Conservation (phyloP, 768 basidiomycete genomes). For the Nidularia sp. region DNA sequence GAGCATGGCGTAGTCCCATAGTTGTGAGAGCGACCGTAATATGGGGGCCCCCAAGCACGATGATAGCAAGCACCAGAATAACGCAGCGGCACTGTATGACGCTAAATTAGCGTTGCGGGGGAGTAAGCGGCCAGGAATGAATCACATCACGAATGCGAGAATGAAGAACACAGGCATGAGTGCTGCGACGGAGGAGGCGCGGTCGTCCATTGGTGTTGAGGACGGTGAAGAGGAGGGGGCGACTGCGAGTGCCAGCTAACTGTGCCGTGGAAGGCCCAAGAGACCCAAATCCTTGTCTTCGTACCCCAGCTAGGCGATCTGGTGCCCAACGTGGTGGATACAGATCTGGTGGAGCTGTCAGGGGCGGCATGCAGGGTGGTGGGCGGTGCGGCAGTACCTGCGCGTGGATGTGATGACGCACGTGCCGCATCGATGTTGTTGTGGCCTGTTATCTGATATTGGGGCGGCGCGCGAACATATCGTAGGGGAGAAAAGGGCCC, state of each 20-base stretch:
- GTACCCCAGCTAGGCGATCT: slow-evolving; percentile 1
- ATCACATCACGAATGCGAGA: slow-evolving; percentile 48
- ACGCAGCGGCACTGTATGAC: slow-evolving; percentile 25
- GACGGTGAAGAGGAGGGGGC: background rate
- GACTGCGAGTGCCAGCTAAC: background rate
- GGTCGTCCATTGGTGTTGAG: background rate
- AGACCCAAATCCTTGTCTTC: slow-evolving; percentile 12
- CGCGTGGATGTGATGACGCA: no score
- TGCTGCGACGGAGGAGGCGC: slow-evolving; percentile 13
- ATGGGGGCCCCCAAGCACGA: slow-evolving; percentile 60
- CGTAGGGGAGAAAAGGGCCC: no score
- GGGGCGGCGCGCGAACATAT: no score
- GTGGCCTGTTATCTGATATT: no score
- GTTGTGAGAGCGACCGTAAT: slow-evolving; percentile 33
- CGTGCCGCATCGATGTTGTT: no score
- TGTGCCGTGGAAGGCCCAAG: background rate
- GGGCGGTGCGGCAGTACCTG: no score
- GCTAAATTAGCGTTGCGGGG: background rate
- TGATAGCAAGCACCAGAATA: slow-evolving; percentile 66
- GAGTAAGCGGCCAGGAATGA: slow-evolving; percentile 1
- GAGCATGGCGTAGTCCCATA: slow-evolving; percentile 44
- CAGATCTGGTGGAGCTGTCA: no score
- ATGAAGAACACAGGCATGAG: slow-evolving; percentile 40
- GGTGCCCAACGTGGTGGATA: no score
- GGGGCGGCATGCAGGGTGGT: no score